Conservation (phyloP, 345 rosid genomes). For the Aquilaria yunnanensis region DNA sequence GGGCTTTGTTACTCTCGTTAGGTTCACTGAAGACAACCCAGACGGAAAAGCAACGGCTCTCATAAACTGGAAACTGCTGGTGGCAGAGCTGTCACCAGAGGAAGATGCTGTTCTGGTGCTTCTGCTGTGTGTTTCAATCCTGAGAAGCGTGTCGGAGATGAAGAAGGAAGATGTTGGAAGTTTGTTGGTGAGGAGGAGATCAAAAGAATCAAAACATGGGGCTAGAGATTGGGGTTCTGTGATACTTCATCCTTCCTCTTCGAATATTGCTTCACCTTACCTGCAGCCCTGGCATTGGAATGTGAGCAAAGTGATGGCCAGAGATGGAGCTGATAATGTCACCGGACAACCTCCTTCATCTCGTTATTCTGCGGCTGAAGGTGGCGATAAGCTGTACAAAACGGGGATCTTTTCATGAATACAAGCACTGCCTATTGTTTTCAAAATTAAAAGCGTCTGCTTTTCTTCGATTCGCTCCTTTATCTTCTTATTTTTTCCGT, state of each 20-base stretch:
- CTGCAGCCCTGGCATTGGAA: constrained; percentile 75
- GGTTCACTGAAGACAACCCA: constrained; percentile 54
- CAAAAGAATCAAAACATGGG: constrained; percentile 63
- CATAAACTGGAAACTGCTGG: constrained; percentile 71
- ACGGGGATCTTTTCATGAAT: constrained; percentile 46
- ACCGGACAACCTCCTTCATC: constrained; percentile 34
- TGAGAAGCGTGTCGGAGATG: constrained; percentile 59
- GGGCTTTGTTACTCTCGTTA: constrained; percentile 52
- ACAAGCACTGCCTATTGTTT: too few species aligned
- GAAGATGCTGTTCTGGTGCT: constrained; percentile 70
- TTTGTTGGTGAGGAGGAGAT: constrained; percentile 52
- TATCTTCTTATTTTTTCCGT: too few species aligned
- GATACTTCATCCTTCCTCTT: constrained; percentile 30
- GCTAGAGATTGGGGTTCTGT: constrained; percentile 85
- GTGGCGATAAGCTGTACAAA: constrained; percentile 69
- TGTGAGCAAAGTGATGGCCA: constrained; percentile 36
- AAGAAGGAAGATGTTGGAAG: constrained; percentile 63
- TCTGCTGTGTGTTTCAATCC: constrained; percentile 56
- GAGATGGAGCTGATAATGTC: constrained; percentile 21
- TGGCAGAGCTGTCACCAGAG: constrained; percentile 58
- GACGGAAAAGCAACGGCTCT: constrained; percentile 70
- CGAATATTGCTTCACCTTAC: constrained; percentile 28
- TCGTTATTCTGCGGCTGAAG: constrained; percentile 51
- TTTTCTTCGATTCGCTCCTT: too few species aligned
- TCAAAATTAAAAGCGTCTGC: too few species aligned